Evolutionary conservation across 768 basidiomycete genomes (phyloP), one percentile per base, ranked within the genome.

Genomic region (Cyclocybe cylindracea): DNA sequence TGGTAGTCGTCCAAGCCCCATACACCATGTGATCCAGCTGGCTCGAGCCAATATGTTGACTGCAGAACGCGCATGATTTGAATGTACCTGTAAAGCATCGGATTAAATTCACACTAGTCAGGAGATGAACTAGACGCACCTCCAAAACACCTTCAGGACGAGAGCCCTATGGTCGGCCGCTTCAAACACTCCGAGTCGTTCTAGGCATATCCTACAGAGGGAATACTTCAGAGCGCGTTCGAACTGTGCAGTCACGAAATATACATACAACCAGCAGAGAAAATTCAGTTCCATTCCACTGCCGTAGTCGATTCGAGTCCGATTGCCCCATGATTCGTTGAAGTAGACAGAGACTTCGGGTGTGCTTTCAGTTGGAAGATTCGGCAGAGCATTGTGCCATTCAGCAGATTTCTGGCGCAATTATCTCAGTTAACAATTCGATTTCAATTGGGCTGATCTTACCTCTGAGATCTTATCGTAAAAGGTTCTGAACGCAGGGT

Each of bases 281-380:
- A 98, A 99, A 69, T 98, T 96, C 39, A 98, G 78, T 65, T 99
- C 97, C 96, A 98, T 98, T 10, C 97, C 97, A 61, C 94, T 97
- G n/a, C 97, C 97, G 69, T 99, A 99, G 70, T 99, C 97, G 48
- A 99, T 94, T 7, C 97, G 77, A 43, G 87, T 83, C 29, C 89
- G 75, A 66, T 90, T 97, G 0, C 97, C 97, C 95, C 95, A 98
- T 11, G 86, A 72, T 64, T 95, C 91, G 35, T 76, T 71, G 62
- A 98, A 89, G 66, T 98, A 99, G 0, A 74, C 77, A 2, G 85
- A 80, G 3, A 97, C 68, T 64, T 98, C 96, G 4, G 74, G 63
- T 3, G 84, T 76, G 0, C 85, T 79, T 3, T 82, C 82, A 2
- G 61, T 43, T 0, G 86, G 82, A 2, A 94, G 66, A 5, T 76